Base-by-base conservation (phyloP, 768 basidiomycete genomes). In the Phaffia australis region DNA sequence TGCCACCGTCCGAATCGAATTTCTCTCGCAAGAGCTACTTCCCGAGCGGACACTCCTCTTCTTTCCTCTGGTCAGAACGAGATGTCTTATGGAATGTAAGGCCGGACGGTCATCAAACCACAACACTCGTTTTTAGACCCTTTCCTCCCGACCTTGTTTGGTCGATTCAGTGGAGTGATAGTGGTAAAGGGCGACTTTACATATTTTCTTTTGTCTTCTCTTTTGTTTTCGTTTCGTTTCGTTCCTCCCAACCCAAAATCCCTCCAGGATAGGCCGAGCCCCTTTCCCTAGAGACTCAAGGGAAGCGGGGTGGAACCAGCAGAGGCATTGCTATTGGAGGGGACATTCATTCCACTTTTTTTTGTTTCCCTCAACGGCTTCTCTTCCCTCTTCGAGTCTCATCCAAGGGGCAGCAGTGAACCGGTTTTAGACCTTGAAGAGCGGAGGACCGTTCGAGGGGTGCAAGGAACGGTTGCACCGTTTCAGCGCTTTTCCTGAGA, bases 221-320 rank as follows among this genome's bases (percentile, higher is more conserved):
- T 30, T 16, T 52, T 49, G 14, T 8, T 16, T 30, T 50, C 9
- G 25, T 62, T 25, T 25, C 23, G 7, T 49, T 19, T 23, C 23
- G 6, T 25, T n/a, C 46, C n/a, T 47, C 19, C 29, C 35, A 59
- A n/a, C 16, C 29, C 23, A 21, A 60, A 14, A 23, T 30, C 67
- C 67, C 67, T 69, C 67, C 67, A 56, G 56, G 60, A 58, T 59
- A 69, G 67, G 67, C 67, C 67, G 67, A 69, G 67, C 67, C 56
- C 46, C 47, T 46, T 30, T 58, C 35, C 30, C 32, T 63, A 25
- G 3, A 69, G 67, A 23, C 58, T 57, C 63, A 54, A 56, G 57
- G 42, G 54, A 55, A 57, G 16, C 30, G 23, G 47, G 56, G 67
- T 69, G 67, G 67, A 69, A 59, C 67, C 67, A 69, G 67, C 60